These are phyloP conservation scores for Thalassiosira oceanica DNA, from an alignment of 352 stramenopile genomes.

Conservation along the genomic window DNA sequence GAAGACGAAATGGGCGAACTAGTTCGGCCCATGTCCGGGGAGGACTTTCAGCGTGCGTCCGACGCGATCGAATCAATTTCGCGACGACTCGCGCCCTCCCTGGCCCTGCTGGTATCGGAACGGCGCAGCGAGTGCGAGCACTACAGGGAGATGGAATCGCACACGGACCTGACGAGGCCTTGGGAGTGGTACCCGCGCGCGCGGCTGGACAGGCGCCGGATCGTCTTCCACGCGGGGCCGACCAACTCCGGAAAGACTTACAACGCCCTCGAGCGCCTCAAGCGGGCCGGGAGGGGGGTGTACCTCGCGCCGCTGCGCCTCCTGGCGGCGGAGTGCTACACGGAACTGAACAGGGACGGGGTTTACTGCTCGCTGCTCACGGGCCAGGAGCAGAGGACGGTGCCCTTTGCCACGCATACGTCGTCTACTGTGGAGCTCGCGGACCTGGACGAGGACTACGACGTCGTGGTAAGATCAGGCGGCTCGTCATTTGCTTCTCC, in stretches of 20 bases:
- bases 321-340: slow-evolving; percentile 92
- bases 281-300: slow-evolving; percentile 86
- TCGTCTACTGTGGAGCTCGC: slow-evolving; percentile 78
- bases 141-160: slow-evolving; percentile 54
- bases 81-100: slow-evolving; percentile 11
- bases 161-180: slow-evolving; percentile 73
- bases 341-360: slow-evolving; percentile 90
- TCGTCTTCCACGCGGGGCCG: slow-evolving; percentile 80
- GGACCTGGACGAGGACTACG: slow-evolving; percentile 50
- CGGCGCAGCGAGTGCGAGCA: slow-evolving; percentile 51
- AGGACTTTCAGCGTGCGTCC: slow-evolving; percentile 13
- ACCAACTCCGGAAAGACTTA: slow-evolving; percentile 98
- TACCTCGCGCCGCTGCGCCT: slow-evolving; percentile 93
- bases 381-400: slow-evolving; percentile 90
- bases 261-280: slow-evolving; percentile 89
- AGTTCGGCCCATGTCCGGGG: slow-evolving; percentile 7
- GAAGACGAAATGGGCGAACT: background rate
- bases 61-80: slow-evolving; percentile 8
- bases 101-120: slow-evolving; percentile 46
- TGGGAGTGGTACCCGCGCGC: slow-evolving; percentile 70
- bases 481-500: too few relatives aligned
- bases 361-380: slow-evolving; percentile 93
- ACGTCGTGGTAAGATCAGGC: slow-evolving; percentile 79
- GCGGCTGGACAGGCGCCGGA: slow-evolving; percentile 59
- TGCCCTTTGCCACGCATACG: slow-evolving; percentile 84